A percentile compares a stretch with the other conserved stretches of the same genome.
phyloP scores from a whole-genome alignment of 1,139 yeast genomes.

The Candida sp. region DNA sequence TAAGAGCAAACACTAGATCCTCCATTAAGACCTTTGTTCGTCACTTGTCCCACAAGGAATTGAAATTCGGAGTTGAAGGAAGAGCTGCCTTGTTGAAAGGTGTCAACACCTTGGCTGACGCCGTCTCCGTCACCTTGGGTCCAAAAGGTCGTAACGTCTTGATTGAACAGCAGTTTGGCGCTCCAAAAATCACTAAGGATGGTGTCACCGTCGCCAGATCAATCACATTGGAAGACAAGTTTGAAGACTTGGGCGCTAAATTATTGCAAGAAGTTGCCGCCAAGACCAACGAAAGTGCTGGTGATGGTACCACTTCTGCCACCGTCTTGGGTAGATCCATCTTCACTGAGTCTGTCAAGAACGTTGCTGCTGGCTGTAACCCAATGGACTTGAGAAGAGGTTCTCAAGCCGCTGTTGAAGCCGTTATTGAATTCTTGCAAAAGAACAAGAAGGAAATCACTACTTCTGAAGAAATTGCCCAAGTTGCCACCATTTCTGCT shows the following conservation, averaged over 20 bases:
- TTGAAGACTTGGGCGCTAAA: slow-evolving; percentile 97
- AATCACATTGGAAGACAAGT: slow-evolving; percentile 86
- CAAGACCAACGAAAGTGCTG: slow-evolving; percentile 98
- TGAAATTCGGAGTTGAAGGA: slow-evolving; percentile 98
- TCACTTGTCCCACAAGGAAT: slow-evolving; percentile 86
- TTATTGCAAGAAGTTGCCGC: slow-evolving; percentile 98
- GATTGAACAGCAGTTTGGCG: slow-evolving; percentile 96
- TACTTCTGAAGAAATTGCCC: slow-evolving; percentile 97
- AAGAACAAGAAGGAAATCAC: slow-evolving; percentile 96
- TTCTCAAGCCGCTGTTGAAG: slow-evolving; percentile 98
- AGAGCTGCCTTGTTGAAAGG: slow-evolving; percentile 97
- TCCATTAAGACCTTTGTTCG: slow-evolving; percentile 54
- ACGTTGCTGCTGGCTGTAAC: slow-evolving; percentile 99
- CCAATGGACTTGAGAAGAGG: slow-evolving; percentile 99
- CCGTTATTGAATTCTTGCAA: slow-evolving; percentile 89
- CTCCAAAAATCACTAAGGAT: slow-evolving; percentile 99
- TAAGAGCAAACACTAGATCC: slow-evolving; percentile 56
- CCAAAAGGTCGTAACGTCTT: slow-evolving; percentile 99
- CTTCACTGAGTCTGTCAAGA: slow-evolving; percentile 96
- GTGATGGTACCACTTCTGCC: slow-evolving; percentile 99
- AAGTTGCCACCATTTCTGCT: slow-evolving; percentile 98
- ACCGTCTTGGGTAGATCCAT: slow-evolving; percentile 97
- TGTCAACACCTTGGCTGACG: slow-evolving; percentile 96
- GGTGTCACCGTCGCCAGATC: slow-evolving; percentile 99
- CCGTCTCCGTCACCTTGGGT: slow-evolving; percentile 96